These are phyloP conservation scores for Dillenia suffruticosa DNA, from an alignment of 164 flowering plant genomes.

Conservation along the genomic window DNA sequence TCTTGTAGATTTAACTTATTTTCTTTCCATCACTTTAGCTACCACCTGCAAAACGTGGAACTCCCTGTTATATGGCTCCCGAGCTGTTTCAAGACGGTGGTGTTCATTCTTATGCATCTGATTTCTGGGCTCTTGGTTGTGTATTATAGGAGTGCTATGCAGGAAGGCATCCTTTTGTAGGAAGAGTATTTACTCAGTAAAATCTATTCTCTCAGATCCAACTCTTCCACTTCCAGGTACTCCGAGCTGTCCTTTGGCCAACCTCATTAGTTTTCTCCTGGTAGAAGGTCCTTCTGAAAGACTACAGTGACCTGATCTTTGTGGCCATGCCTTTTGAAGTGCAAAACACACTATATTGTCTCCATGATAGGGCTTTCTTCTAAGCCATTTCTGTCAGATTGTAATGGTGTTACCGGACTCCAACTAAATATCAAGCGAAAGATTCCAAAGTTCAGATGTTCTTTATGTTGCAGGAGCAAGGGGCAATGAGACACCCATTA, in stretches of 20 bases:
- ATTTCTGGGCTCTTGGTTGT: constrained; percentile 98
- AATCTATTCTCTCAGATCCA: constrained; percentile 79
- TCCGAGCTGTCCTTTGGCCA: constrained; percentile 71
- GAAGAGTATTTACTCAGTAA: constrained; percentile 81
- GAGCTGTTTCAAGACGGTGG: constrained; percentile 96
- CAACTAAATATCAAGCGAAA: constrained; percentile 56
- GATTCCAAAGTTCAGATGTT: constrained; percentile 62
- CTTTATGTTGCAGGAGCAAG: constrained; percentile 38
- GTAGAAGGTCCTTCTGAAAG: constrained; percentile 94
- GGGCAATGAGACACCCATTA: constrained; percentile 62
- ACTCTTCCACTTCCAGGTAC: constrained; percentile 75
- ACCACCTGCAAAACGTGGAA: constrained; percentile 96
- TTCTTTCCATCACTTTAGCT: constrained; percentile 33
- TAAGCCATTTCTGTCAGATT: constrained; percentile 68
- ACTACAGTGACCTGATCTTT: constrained; percentile 84
- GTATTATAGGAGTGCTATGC: constrained; percentile 90
- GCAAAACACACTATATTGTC: constrained; percentile 43
- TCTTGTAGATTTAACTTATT: not conserved
- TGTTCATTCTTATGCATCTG: constrained; percentile 97
- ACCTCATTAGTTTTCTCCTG: constrained; percentile 71
- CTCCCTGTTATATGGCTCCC: constrained; percentile 99
- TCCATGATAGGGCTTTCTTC: constrained; percentile 56
- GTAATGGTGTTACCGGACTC: constrained; percentile 70
- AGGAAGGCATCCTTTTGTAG: constrained; percentile 93
- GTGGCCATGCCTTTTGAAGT: constrained; percentile 86